Conservation (phyloP, 148 eudicot species). For the Chenopodium berlandieri region DNA sequence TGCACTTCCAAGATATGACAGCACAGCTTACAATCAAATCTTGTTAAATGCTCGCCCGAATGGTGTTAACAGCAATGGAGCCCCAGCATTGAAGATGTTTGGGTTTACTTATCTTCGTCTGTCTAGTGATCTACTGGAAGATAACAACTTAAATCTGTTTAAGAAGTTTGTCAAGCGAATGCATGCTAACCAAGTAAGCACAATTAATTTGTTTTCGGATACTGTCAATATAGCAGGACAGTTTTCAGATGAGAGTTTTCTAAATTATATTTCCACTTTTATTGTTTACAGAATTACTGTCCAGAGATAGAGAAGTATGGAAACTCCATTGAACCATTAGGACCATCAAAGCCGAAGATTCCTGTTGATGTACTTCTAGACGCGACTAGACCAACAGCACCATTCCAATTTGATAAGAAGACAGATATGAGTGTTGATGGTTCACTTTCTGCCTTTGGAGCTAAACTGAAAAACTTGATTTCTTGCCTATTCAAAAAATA, state of each 20-base stretch:
- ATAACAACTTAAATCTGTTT: conserved; percentile 62
- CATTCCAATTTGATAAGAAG: conserved; percentile 53
- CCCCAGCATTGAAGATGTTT: conserved; percentile 55
- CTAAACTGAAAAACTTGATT: conserved; percentile 20
- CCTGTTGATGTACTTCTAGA: conserved; percentile 48
- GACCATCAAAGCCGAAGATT: conserved; percentile 50
- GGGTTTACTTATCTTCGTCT: conserved; percentile 82
- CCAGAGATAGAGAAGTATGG: conserved; percentile 44
- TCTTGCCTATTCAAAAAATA: conserved; percentile 29
- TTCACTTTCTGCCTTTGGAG: conserved; percentile 34
- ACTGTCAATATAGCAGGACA: neutral
- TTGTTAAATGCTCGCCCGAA: conserved; percentile 61
- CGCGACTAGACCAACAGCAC: conserved; percentile 51
- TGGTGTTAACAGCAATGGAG: conserved; percentile 43
- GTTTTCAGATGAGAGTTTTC: neutral
- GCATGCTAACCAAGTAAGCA: conserved; percentile 66
- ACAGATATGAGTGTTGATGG: conserved; percentile 66
- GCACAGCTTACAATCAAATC: conserved; percentile 66
- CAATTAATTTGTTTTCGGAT: neutral
- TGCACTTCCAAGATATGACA: conserved; percentile 74
- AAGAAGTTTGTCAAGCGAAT: conserved; percentile 75
- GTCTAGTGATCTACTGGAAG: conserved; percentile 51
- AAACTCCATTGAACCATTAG: conserved; percentile 35
- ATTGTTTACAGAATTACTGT: conserved; percentile 36
- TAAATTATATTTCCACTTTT: neutral